A percentile compares a stretch with the other conserved stretches of the same genome.
phyloP scores from a whole-genome alignment of 2,329 filamentous ascomycete species.

The Aureobasidium mangrovei region DNA sequence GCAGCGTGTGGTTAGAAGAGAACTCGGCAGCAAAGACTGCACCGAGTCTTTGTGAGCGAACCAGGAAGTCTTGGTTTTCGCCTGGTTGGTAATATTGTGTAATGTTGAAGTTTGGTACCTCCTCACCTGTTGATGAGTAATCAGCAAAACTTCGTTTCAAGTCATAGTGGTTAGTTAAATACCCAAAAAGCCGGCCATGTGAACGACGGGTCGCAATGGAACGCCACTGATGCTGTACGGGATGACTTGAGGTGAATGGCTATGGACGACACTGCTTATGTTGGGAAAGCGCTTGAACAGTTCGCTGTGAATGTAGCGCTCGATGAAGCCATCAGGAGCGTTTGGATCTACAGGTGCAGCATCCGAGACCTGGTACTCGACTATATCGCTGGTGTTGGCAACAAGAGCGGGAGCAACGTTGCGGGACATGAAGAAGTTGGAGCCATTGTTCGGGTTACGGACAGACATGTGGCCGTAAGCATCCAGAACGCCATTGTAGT shows the following conservation, averaged over 20 bases:
- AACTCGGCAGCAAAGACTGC: slow-evolving; percentile 19
- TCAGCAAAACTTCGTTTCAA: neutral
- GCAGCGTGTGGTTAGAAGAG: neutral
- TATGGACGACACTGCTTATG: slow-evolving; percentile 37
- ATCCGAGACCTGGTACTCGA: slow-evolving; percentile 39
- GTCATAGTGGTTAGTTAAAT: neutral
- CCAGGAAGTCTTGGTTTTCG: slow-evolving; percentile 21
- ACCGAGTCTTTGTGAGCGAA: slow-evolving; percentile 19
- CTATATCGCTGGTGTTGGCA: slow-evolving; percentile 35
- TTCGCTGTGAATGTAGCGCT: slow-evolving; percentile 42
- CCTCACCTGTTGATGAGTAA: neutral
- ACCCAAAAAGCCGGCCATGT: slow-evolving; percentile 40
- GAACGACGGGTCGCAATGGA: slow-evolving; percentile 33
- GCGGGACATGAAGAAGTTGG: slow-evolving; percentile 42
- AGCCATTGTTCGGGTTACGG: slow-evolving; percentile 38
- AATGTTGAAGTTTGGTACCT: slow-evolving; percentile 21
- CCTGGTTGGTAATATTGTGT: slow-evolving; percentile 16
- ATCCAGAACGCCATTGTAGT: slow-evolving; percentile 43
- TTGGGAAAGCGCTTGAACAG: slow-evolving; percentile 35
- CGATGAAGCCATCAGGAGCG: slow-evolving; percentile 33
- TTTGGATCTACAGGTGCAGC: slow-evolving; percentile 33
- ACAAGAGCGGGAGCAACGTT: slow-evolving; percentile 42
- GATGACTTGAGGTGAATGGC: slow-evolving; percentile 36
- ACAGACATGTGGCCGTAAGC: slow-evolving; percentile 49
- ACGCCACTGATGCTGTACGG: slow-evolving; percentile 35